These are phyloP conservation scores for Geranium rotundifolium DNA, from an alignment of 345 rosid species.

Conservation along the genomic window DNA sequence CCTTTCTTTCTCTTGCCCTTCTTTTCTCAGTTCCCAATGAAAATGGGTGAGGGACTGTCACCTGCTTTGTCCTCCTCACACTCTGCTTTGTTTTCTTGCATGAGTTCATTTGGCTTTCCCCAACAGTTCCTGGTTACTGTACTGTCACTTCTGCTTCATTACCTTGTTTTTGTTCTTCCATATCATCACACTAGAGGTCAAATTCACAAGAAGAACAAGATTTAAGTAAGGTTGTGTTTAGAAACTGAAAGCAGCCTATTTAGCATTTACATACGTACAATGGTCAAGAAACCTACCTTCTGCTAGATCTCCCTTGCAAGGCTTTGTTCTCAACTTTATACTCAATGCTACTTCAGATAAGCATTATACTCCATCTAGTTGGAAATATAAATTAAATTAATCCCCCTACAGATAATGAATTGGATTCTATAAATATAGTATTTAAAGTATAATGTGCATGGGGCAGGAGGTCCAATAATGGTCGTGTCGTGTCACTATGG, in stretches of 20 bases:
- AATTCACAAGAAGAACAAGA: no score
- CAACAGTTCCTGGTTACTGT: neutral
- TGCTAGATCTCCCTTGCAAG: neutral
- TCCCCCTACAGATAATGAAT: neutral
- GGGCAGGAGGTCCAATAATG: neutral
- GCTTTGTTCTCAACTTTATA: neutral
- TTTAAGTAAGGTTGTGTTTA: no score
- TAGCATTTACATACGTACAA: no score
- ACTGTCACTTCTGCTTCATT: neutral
- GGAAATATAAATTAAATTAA: neutral
- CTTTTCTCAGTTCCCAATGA: slow-evolving; percentile 27
- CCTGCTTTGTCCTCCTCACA: slow-evolving; percentile 12
- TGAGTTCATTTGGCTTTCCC: no score
- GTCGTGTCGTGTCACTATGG: neutral
- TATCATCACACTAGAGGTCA: neutral
- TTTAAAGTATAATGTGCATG: neutral
- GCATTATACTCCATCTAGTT: neutral
- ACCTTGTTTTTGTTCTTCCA: neutral
- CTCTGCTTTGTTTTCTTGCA: slow-evolving; percentile 18
- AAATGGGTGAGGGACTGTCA: slow-evolving; percentile 30
- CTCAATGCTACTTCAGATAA: neutral
- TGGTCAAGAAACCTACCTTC: neutral
- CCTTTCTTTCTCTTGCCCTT: slow-evolving; percentile 17
- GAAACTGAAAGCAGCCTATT: no score
- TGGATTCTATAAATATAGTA: neutral